Conservation (phyloP, 306 rosid genomes). For the Citrullus colocynthis region DNA sequence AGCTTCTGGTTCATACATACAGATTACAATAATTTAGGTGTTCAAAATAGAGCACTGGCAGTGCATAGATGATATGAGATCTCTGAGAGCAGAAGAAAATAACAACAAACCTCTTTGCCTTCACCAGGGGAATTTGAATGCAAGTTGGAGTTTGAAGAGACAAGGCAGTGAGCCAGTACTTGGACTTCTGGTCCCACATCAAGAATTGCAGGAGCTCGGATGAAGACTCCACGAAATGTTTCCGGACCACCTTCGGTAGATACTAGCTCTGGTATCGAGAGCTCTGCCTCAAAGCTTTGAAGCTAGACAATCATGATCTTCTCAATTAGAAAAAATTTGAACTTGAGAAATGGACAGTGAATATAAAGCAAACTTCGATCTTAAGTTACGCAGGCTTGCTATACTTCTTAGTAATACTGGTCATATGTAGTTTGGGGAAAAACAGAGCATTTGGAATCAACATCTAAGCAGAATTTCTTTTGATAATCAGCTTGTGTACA, state of each 20-base stretch:
- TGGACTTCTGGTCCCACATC: conserved; percentile 85
- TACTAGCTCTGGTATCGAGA: conserved; percentile 55
- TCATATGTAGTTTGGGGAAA: background rate
- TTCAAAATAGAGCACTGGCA: background rate
- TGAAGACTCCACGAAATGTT: conserved; percentile 75
- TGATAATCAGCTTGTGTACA: background rate
- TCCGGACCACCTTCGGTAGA: conserved; percentile 86
- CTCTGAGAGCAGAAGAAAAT: background rate
- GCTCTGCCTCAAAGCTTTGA: conserved; percentile 83
- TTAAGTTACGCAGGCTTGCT: background rate
- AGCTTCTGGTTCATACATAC: background rate
- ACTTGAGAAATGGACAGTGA: background rate
- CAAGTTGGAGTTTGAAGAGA: conserved; percentile 19
- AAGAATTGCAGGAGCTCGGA: conserved; percentile 94
- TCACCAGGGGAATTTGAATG: conserved; percentile 28
- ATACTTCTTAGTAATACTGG: background rate
- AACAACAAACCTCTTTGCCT: conserved; percentile 38
- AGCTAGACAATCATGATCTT: conserved; percentile 28
- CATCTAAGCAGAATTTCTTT: background rate
- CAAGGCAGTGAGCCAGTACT: conserved; percentile 61
- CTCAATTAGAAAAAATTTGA: conserved; percentile 4
- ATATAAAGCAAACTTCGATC: background rate
- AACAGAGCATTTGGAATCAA: background rate
- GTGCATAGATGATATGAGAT: background rate
- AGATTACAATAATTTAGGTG: background rate